These are phyloP conservation scores for Osmozyma mogii DNA, from an alignment of 805 yeast genomes.

Conservation along the genomic window DNA sequence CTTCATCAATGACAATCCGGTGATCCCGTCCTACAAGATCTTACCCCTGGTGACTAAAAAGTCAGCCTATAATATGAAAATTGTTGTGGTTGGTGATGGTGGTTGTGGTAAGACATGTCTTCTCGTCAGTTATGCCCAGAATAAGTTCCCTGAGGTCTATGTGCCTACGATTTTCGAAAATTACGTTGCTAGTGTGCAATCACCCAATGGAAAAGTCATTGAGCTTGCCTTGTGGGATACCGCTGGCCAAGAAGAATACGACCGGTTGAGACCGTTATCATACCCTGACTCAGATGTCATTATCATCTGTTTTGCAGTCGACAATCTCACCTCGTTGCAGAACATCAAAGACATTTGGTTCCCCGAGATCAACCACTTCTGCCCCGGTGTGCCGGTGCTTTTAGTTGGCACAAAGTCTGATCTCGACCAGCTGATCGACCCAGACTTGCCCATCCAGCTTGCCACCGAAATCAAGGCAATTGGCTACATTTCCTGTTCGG, in stretches of 20 bases:
- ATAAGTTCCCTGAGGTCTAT: slow-evolving; percentile 61
- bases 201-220: slow-evolving; percentile 70
- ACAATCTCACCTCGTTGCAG: slow-evolving; percentile 52
- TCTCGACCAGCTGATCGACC: slow-evolving; percentile 30
- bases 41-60: slow-evolving; percentile 15
- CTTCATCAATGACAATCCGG: slow-evolving; percentile 31
- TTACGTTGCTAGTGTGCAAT: slow-evolving; percentile 53
- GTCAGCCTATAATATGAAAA: slow-evolving; percentile 33
- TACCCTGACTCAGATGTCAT: slow-evolving; percentile 75
- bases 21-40: slow-evolving; percentile 27
- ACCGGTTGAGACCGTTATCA: slow-evolving; percentile 66
- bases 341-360: slow-evolving; percentile 79
- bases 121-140: slow-evolving; percentile 58
- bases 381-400: slow-evolving; percentile 70
- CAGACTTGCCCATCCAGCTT: slow-evolving; percentile 42
- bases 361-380: slow-evolving; percentile 78
- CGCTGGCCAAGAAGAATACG: slow-evolving; percentile 86
- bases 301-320: slow-evolving; percentile 68
- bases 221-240: slow-evolving; percentile 84
- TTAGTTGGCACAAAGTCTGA: slow-evolving; percentile 83
- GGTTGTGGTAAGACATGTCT: slow-evolving; percentile 88
- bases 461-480: slow-evolving; percentile 60
- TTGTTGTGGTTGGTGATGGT: slow-evolving; percentile 85
- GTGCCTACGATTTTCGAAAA: slow-evolving; percentile 83
- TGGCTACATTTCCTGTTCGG: slow-evolving; percentile 73